These are phyloP conservation scores for Penicillium sp. DNA, from an alignment of 2,329 filamentous ascomycete genomes.

Conservation along the genomic window DNA sequence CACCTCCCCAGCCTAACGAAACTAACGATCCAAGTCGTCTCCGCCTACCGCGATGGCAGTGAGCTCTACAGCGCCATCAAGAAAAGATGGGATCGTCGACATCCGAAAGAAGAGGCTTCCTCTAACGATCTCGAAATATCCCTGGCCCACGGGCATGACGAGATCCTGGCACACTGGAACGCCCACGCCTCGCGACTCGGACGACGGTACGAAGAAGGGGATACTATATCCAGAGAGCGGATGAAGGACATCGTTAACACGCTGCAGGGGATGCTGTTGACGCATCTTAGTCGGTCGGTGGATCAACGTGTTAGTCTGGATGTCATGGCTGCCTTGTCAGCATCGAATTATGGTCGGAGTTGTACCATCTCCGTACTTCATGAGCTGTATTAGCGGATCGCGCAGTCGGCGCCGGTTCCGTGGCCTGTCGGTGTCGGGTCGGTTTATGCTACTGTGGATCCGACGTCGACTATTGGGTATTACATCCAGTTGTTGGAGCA, in stretches of 20 bases:
- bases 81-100: conserved; percentile 22
- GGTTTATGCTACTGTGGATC: neutral
- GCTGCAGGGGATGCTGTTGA: conserved; percentile 37
- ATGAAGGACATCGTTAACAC: conserved; percentile 42
- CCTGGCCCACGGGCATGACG: conserved; percentile 32
- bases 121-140: conserved; percentile 36
- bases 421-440: neutral
- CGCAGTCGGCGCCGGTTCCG: conserved; percentile 16
- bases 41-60: conserved; percentile 33
- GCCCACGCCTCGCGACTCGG: conserved; percentile 35
- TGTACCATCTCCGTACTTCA: conserved; percentile 35
- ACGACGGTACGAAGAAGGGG: conserved; percentile 35
- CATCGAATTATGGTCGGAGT: conserved; percentile 39
- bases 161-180: conserved; percentile 41
- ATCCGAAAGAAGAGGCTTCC: conserved; percentile 14
- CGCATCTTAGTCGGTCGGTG: conserved; percentile 26
- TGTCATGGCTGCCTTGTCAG: conserved; percentile 30
- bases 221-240: conserved; percentile 37
- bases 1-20: neutral
- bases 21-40: conserved; percentile 24
- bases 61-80: conserved; percentile 31
- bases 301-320: conserved; percentile 33
- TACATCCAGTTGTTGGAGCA: conserved; percentile 2
- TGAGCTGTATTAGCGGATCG: conserved; percentile 16
- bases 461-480: neutral